These are phyloP conservation scores for Thalassiosira livingstoniorum DNA, from an alignment of 352 stramenopile species.

Conservation along the genomic window DNA sequence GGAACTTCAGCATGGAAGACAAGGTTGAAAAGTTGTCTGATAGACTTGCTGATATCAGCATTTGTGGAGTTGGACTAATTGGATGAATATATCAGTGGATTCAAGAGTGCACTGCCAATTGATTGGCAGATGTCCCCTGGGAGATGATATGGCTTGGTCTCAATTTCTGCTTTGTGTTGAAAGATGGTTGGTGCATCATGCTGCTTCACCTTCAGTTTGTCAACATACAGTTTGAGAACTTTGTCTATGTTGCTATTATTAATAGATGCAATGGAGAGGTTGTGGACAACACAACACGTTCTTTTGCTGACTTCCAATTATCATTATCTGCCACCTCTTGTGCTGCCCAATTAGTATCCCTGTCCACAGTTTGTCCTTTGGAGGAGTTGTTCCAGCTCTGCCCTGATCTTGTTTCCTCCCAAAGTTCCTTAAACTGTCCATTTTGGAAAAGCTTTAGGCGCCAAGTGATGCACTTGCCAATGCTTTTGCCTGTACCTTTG, in stretches of 20 bases:
- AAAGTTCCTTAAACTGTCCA: background rate
- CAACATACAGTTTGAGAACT: background rate
- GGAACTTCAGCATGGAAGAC: constrained; percentile 19
- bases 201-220: background rate
- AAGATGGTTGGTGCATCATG: no score
- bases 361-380: background rate
- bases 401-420: background rate
- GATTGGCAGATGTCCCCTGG: constrained; percentile 37
- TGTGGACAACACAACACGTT: background rate
- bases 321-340: constrained; percentile 10
- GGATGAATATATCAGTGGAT: constrained; percentile 33
- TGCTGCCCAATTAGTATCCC: background rate
- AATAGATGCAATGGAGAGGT: background rate
- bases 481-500: background rate
- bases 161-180: no score
- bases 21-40: constrained; percentile 15
- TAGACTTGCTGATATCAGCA: background rate
- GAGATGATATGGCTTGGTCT: background rate
- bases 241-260: background rate
- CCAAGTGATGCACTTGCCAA: background rate
- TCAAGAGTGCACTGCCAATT: constrained; percentile 20
- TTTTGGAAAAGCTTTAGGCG: background rate
- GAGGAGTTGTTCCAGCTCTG: background rate
- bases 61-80: constrained; percentile 27
- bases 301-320: constrained; percentile 1